phyloP scores from a whole-genome alignment of 257 asterid species.

The Lithospermum erythrorhizon region DNA sequence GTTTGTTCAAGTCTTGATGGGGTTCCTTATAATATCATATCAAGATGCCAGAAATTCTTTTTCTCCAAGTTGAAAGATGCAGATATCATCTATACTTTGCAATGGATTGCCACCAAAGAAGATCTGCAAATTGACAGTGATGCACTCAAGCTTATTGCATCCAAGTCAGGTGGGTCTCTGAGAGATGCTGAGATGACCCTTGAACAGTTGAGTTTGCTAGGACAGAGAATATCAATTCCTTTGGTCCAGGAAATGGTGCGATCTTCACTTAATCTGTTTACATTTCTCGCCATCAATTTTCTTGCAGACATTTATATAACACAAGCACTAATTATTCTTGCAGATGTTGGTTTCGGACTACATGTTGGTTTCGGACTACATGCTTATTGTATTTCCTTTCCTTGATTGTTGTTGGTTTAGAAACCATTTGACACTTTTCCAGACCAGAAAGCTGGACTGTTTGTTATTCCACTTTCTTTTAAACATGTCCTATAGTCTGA shows the following conservation, averaged over 20 bases:
- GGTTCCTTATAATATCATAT: constrained; percentile 64
- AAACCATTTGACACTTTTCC: too few relatives aligned
- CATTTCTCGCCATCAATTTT: neutral
- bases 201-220: constrained; percentile 76
- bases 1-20: constrained; percentile 71
- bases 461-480: too few relatives aligned
- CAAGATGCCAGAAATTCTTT: constrained; percentile 83
- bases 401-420: too few relatives aligned
- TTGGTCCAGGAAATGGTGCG: constrained; percentile 64
- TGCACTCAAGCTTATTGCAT: constrained; percentile 79
- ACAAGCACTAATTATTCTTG: neutral
- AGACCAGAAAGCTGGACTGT: too few relatives aligned
- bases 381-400: too few relatives aligned
- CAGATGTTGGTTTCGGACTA: neutral
- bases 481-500: too few relatives aligned
- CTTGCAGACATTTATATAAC: neutral
- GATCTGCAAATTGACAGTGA: constrained; percentile 59
- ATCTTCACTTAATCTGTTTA: neutral
- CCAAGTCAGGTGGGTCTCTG: constrained; percentile 77
- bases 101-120: constrained; percentile 63
- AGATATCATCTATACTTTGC: constrained; percentile 59
- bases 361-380: too few relatives aligned
- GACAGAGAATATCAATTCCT: constrained; percentile 61
- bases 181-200: constrained; percentile 95
- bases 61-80: constrained; percentile 81